A percentile compares a stretch with the other conserved stretches of the same genome.
Conservation (phyloP, 2,329 filamentous ascomycete genomes). For the Ophiostoma ips region DNA sequence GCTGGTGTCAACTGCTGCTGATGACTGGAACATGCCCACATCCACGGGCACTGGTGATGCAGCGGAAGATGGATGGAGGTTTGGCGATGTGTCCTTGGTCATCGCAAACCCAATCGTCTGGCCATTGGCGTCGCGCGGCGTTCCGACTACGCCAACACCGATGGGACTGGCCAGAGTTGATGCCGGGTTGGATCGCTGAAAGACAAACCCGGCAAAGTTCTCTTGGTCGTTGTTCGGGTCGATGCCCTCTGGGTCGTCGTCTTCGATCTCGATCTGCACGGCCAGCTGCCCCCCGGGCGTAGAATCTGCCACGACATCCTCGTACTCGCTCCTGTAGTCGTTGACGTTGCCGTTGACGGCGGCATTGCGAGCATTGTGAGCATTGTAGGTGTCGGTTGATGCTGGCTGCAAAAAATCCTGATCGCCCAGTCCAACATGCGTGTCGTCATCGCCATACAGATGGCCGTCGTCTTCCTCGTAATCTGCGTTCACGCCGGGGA, state of each 20-base stretch:
- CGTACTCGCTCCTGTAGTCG: background rate
- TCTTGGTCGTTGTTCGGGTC: slow-evolving; percentile 44
- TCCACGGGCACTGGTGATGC: slow-evolving; percentile 6
- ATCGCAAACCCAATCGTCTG: slow-evolving; percentile 43
- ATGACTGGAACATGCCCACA: slow-evolving; percentile 3
- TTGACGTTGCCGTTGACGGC: background rate
- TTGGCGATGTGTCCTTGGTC: slow-evolving; percentile 31
- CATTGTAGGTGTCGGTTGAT: slow-evolving; percentile 27
- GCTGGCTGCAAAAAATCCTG: background rate
- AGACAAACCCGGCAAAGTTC: slow-evolving; percentile 46
- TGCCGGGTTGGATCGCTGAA: slow-evolving; percentile 38
- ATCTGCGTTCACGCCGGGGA: slow-evolving; percentile 39
- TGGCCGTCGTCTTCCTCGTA: slow-evolving; percentile 31
- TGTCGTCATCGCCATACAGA: slow-evolving; percentile 16
- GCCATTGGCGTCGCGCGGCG: slow-evolving; percentile 41
- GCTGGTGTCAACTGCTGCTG: background rate
- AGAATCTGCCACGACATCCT: background rate
- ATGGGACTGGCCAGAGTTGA: slow-evolving; percentile 38
- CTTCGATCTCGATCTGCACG: slow-evolving; percentile 10
- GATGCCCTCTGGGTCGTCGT: slow-evolving; percentile 19
- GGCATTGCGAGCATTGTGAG: slow-evolving; percentile 36
- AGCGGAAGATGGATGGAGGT: slow-evolving; percentile 14
- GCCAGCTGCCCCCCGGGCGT: slow-evolving; percentile 7
- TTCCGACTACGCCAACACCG: slow-evolving; percentile 31
- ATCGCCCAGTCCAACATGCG: slow-evolving; percentile 1